phyloP scores from a whole-genome alignment of 495 filamentous ascomycete genomes.

The Aspergillus asperescens region DNA sequence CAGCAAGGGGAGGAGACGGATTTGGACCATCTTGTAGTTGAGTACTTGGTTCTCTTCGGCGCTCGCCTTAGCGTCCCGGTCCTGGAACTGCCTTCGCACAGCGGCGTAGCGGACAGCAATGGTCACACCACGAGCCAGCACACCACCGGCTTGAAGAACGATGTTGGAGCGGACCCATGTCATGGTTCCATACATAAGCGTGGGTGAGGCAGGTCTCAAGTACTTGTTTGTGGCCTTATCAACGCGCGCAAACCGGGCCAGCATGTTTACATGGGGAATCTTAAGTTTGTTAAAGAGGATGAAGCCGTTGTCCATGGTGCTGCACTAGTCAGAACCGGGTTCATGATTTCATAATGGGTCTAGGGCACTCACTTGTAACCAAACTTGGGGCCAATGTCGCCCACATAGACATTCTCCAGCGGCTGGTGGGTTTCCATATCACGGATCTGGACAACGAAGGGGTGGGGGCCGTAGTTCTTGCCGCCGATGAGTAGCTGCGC shows the following conservation, averaged over 20 bases:
- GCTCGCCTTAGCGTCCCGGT: constrained; percentile 53
- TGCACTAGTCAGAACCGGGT: constrained; percentile 21
- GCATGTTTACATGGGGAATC: constrained; percentile 64
- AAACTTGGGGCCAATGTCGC: constrained; percentile 71
- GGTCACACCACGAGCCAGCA: constrained; percentile 67
- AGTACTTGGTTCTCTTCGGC: constrained; percentile 64
- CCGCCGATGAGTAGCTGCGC: constrained; percentile 61
- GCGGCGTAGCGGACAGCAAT: constrained; percentile 67
- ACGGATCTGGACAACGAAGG: constrained; percentile 70
- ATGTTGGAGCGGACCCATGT: constrained; percentile 69
- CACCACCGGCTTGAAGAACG: constrained; percentile 59
- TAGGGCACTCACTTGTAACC: constrained; percentile 49
- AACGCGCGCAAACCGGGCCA: constrained; percentile 58
- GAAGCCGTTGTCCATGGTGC: constrained; percentile 74
- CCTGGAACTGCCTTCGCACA: constrained; percentile 65
- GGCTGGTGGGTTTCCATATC: constrained; percentile 66
- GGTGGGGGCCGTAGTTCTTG: constrained; percentile 64
- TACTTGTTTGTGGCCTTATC: constrained; percentile 59
- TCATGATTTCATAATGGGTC: neutral
- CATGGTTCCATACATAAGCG: constrained; percentile 65
- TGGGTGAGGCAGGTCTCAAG: constrained; percentile 55
- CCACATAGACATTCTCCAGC: constrained; percentile 62
- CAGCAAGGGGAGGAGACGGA: constrained; percentile 61
- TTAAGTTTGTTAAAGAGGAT: constrained; percentile 66
- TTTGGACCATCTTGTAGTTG: constrained; percentile 73